Evolutionary conservation across 1,284 basidiomycete genomes (phyloP), one percentile per base, ranked within the genome.

Genomic region (Cryptococcus wingfieldii): DNA sequence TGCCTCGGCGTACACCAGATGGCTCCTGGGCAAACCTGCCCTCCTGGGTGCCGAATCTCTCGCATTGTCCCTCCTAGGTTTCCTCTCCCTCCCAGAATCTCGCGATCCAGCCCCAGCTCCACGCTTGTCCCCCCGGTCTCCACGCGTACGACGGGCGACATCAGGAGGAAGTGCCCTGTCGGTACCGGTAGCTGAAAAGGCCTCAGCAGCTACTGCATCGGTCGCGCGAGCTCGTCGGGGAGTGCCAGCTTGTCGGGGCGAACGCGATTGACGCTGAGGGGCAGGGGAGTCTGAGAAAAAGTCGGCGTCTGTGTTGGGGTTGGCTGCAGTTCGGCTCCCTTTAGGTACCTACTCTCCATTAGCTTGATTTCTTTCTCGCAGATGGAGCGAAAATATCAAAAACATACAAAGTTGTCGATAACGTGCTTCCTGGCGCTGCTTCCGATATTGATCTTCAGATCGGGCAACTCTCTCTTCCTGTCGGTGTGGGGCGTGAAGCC

Each of bases 361-460:
- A 39, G 27, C 31, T 25, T 19, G 23, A 13, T 38, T 38, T 13
- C 16, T 19, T 50, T n/a, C 34, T 50, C 37, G 13, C 27, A 19
- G 14, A 5, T 34, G 37, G 18, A 38, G 39, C 5, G n/a, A 43
- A 44, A 1, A 12, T 9, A 18, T 10, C 25, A 28, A 23, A 16
- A 19, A 46, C n/a, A 9, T 27, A 46, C 44, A n/a, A 19, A 31
- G 37, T 38, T 27, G 16, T 46, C 38, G 16, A 19, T 14, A 9
- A 46, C 25, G 25, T 46, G n/a, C 25, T 23, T 46, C 13, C 25
- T 46, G 13, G 44, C 44, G 25, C n/a, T 19, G 9, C 8, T 3
- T 38, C 54, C 41, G 38, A 62, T 45, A 6, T 55, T 47, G 34
- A 62, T 51, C 41, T 51, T 59, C 5, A 62, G 46, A 50, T 62